These are phyloP conservation scores for Nyssa sinensis DNA, from an alignment of 148 eudicot species.

Conservation along the genomic window DNA sequence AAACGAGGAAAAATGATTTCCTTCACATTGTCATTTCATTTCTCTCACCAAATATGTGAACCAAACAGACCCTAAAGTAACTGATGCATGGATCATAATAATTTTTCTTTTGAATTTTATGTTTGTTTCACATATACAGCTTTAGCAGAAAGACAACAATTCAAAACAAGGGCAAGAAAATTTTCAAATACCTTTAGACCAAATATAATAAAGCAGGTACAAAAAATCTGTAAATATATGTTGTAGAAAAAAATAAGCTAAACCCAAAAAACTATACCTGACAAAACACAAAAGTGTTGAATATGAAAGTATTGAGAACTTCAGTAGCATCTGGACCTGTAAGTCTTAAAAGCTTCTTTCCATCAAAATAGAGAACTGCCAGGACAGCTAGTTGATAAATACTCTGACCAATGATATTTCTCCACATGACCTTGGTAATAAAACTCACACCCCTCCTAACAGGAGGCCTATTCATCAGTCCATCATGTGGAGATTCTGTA, in stretches of 20 bases:
- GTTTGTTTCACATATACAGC: no score
- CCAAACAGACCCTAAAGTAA: no score
- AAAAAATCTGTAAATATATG: no score
- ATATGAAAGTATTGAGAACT: slow-evolving; percentile 74
- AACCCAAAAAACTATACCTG: slow-evolving; percentile 51
- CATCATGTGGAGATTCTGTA: slow-evolving; percentile 83
- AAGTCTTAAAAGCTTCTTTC: slow-evolving; percentile 55
- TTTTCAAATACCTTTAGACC: background rate
- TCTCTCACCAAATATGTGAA: no score
- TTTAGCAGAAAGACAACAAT: no score
- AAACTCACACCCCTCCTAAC: slow-evolving; percentile 59
- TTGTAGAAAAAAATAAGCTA: background rate
- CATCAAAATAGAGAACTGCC: slow-evolving; percentile 65
- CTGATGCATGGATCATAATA: no score
- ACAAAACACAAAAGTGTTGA: slow-evolving; percentile 92
- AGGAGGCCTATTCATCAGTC: slow-evolving; percentile 75
- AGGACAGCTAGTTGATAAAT: slow-evolving; percentile 72
- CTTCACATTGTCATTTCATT: no score
- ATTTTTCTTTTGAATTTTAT: no score
- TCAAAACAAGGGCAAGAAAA: no score
- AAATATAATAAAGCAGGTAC: background rate
- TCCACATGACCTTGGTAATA: slow-evolving; percentile 84
- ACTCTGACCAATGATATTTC: slow-evolving; percentile 86
- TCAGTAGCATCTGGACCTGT: slow-evolving; percentile 52
- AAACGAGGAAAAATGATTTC: no score